Percentiles rank a stretch among this genome's conserved stretches.
These are phyloP conservation scores for Globisporangium viniferum DNA, from an alignment of 352 stramenopile species.

Conservation along the genomic window DNA sequence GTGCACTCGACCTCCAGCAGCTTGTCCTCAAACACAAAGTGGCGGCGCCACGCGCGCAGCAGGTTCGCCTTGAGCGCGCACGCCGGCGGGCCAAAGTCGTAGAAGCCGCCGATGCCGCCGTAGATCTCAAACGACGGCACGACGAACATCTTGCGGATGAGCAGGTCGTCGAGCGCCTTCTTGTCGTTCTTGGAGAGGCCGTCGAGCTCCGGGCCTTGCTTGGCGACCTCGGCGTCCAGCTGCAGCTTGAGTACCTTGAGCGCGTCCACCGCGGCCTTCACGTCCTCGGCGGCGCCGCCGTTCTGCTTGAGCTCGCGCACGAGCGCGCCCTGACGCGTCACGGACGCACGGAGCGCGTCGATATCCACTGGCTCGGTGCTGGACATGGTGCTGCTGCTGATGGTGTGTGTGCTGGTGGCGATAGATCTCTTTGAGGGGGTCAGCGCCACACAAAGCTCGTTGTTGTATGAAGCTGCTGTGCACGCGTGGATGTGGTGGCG, in stretches of 20 bases:
- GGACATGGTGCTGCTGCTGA: slow-evolving; percentile 11
- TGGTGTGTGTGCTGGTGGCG: neutral
- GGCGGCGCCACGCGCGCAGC: slow-evolving; percentile 94
- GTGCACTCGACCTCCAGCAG: slow-evolving; percentile 99
- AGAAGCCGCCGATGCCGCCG: slow-evolving; percentile 97
- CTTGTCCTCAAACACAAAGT: slow-evolving; percentile 98
- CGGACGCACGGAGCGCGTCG: slow-evolving; percentile 91
- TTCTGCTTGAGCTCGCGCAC: slow-evolving; percentile 98
- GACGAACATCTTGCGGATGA: slow-evolving; percentile 99
- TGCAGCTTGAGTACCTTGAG: slow-evolving; percentile 94
- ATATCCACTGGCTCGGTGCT: slow-evolving; percentile 72
- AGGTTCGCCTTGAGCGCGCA: slow-evolving; percentile 97
- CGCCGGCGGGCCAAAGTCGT: slow-evolving; percentile 96
- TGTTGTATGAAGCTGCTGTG: neutral
- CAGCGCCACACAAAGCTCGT: slow-evolving; percentile 7
- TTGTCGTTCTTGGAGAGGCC: slow-evolving; percentile 75
- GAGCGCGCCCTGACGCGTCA: slow-evolving; percentile 93
- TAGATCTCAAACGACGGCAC: slow-evolving; percentile 99
- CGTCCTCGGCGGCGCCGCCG: slow-evolving; percentile 74
- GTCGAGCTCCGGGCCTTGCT: slow-evolving; percentile 61
- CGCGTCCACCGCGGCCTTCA: slow-evolving; percentile 90
- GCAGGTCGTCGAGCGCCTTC: slow-evolving; percentile 95
- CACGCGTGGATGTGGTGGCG: neutral
- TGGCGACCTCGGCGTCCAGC: slow-evolving; percentile 76
- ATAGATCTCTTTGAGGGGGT: slow-evolving; percentile 8